These are phyloP conservation scores for Aureobasidium sp. DNA, from an alignment of 2,329 filamentous ascomycete genomes.

Conservation along the genomic window DNA sequence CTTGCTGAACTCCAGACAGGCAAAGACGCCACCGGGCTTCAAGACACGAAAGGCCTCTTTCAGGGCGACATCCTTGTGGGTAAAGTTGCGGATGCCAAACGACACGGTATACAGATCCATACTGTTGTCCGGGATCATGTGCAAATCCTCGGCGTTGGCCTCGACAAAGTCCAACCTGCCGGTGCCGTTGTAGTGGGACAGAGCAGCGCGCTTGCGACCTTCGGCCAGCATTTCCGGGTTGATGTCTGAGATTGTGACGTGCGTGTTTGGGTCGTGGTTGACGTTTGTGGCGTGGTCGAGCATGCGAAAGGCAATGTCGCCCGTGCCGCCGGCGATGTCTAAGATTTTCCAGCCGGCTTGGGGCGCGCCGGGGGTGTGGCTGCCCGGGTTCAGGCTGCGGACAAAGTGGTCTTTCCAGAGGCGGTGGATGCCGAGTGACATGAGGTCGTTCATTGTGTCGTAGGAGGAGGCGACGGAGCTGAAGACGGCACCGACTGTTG, in stretches of 20 bases:
- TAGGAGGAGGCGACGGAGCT: slow-evolving; percentile 91
- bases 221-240: slow-evolving; percentile 92
- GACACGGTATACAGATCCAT: slow-evolving; percentile 95
- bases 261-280: slow-evolving; percentile 71
- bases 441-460: slow-evolving; percentile 98
- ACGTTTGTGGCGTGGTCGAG: slow-evolving; percentile 77
- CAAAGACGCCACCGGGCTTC: slow-evolving; percentile 91
- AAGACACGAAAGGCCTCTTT: slow-evolving; percentile 79
- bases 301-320: slow-evolving; percentile 95
- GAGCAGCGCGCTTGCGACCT: slow-evolving; percentile 67
- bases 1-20: slow-evolving; percentile 91
- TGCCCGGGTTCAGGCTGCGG: slow-evolving; percentile 77
- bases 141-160: slow-evolving; percentile 78
- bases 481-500: slow-evolving; percentile 74
- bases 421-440: slow-evolving; percentile 95
- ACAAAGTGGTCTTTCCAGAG: slow-evolving; percentile 98
- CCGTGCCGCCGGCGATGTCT: slow-evolving; percentile 93
- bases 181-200: slow-evolving; percentile 52
- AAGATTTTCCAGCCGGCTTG: slow-evolving; percentile 66
- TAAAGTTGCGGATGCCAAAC: slow-evolving; percentile 97
- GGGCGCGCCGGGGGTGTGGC: slow-evolving; percentile 37
- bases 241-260: slow-evolving; percentile 90
- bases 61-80: slow-evolving; percentile 77
- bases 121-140: slow-evolving; percentile 57
- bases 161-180: slow-evolving; percentile 66